phyloP scores from a whole-genome alignment of 768 basidiomycete genomes.

The Leccinum variicolor region DNA sequence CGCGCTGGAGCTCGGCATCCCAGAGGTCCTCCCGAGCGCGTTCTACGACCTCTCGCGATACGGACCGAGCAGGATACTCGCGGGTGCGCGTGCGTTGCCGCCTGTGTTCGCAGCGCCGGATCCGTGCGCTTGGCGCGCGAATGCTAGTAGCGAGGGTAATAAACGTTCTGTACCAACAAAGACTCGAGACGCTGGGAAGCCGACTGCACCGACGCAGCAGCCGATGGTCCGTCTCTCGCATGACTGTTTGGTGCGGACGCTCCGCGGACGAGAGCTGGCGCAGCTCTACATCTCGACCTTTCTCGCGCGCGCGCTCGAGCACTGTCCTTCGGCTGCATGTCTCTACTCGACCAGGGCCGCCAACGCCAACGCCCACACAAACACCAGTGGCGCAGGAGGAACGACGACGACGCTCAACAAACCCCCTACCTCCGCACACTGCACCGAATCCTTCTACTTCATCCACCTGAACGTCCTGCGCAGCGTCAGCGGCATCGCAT shows the following conservation, averaged over 20 bases:
- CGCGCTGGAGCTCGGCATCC: constrained; percentile 59
- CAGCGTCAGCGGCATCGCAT: constrained; percentile 66
- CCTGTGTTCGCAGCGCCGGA: constrained; percentile 28
- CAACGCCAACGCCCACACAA: background rate
- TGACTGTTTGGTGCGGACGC: constrained; percentile 39
- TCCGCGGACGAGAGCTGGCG: constrained; percentile 62
- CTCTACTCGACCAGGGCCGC: constrained; percentile 33
- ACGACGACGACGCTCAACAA: background rate
- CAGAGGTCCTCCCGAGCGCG: constrained; percentile 60
- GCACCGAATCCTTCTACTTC: constrained; percentile 71
- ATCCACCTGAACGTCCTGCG: constrained; percentile 72
- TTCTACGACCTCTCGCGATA: constrained; percentile 75
- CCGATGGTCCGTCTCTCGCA: constrained; percentile 34
- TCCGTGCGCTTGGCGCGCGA: constrained; percentile 8
- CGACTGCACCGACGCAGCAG: background rate
- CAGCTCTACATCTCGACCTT: constrained; percentile 64
- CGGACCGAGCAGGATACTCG: constrained; percentile 63
- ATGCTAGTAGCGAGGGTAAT: too few relatives aligned
- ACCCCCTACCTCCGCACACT: constrained; percentile 31
- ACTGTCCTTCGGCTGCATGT: constrained; percentile 52
- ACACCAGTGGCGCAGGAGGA: background rate
- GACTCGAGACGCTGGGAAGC: background rate
- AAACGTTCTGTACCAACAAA: too few relatives aligned
- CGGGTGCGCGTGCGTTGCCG: constrained; percentile 42
- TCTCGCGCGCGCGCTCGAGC: constrained; percentile 48